A percentile compares a stretch with the other conserved stretches of the same genome.
These are phyloP conservation scores for Neurospora intermedia DNA, from an alignment of 495 filamentous ascomycete genomes.

Conservation along the genomic window DNA sequence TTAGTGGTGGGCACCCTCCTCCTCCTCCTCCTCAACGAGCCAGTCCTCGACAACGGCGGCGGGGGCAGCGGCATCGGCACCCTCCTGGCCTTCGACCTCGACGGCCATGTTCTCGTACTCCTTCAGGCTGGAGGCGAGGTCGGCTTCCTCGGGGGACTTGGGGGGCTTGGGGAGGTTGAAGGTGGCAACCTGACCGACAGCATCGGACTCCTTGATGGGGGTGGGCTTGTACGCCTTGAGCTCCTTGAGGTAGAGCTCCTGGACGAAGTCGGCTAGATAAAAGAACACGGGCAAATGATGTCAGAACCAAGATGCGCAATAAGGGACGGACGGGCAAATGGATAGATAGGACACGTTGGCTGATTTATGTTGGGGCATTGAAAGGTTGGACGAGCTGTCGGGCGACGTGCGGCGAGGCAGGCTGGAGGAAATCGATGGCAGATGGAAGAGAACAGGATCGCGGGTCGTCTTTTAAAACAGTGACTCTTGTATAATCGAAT, in stretches of 20 bases:
- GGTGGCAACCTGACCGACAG: constrained; percentile 83
- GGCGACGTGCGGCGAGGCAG: neutral
- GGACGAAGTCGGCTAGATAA: constrained; percentile 74
- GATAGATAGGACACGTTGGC: neutral
- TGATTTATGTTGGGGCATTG: neutral
- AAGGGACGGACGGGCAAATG: neutral
- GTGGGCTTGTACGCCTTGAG: constrained; percentile 86
- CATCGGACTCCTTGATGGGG: constrained; percentile 70
- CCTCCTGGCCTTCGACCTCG: constrained; percentile 84
- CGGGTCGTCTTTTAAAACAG: neutral
- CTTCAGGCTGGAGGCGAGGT: constrained; percentile 81
- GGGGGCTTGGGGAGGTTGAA: constrained; percentile 72
- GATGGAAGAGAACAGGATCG: neutral
- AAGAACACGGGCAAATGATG: constrained; percentile 10
- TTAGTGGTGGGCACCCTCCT: constrained; percentile 22
- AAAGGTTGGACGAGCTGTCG: neutral
- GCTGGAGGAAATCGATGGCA: neutral
- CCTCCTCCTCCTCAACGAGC: constrained; percentile 39
- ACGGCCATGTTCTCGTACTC: constrained; percentile 86
- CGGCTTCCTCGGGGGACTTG: constrained; percentile 79
- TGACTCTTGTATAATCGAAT: neutral
- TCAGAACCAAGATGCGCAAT: neutral
- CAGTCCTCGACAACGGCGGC: constrained; percentile 37
- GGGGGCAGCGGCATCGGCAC: constrained; percentile 18
- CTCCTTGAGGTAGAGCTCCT: constrained; percentile 93